These are phyloP conservation scores for Rhizopogon vulgaris DNA, from an alignment of 768 basidiomycete genomes.

Conservation along the genomic window DNA sequence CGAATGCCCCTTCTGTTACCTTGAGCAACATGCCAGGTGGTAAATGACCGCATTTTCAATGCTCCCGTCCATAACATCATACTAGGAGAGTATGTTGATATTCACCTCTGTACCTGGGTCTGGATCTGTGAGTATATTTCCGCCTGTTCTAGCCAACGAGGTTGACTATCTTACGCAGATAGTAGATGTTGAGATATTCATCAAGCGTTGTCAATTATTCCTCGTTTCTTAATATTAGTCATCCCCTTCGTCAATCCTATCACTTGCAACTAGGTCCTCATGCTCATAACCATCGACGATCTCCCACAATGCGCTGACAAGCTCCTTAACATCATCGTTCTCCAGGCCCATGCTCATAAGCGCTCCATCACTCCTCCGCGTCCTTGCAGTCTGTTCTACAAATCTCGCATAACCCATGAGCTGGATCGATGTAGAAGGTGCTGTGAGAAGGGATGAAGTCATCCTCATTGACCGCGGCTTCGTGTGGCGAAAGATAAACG, in stretches of 20 bases:
- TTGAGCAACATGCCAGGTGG: too few species aligned
- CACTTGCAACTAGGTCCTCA: slow-evolving; percentile 16
- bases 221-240: slow-evolving; percentile 6
- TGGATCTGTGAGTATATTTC: too few species aligned
- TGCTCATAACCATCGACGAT: slow-evolving; percentile 40
- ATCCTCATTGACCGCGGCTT: slow-evolving; percentile 15
- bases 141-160: too few species aligned
- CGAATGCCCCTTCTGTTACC: too few species aligned
- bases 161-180: too few species aligned
- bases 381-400: slow-evolving; percentile 38
- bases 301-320: slow-evolving; percentile 55
- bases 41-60: too few species aligned
- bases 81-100: too few species aligned
- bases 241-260: slow-evolving; percentile 17
- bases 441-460: slow-evolving; percentile 43
- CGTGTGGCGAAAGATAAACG: slow-evolving; percentile 32
- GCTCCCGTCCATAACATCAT: too few species aligned
- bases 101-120: too few species aligned
- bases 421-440: slow-evolving; percentile 31
- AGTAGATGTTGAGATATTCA: too few species aligned
- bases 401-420: slow-evolving; percentile 49
- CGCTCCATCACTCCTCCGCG: slow-evolving; percentile 24
- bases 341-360: slow-evolving; percentile 36
- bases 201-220: too few species aligned
- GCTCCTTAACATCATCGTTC: slow-evolving; percentile 50